Conservation (phyloP, 345 rosid species). For the Populus euphratica region DNA sequence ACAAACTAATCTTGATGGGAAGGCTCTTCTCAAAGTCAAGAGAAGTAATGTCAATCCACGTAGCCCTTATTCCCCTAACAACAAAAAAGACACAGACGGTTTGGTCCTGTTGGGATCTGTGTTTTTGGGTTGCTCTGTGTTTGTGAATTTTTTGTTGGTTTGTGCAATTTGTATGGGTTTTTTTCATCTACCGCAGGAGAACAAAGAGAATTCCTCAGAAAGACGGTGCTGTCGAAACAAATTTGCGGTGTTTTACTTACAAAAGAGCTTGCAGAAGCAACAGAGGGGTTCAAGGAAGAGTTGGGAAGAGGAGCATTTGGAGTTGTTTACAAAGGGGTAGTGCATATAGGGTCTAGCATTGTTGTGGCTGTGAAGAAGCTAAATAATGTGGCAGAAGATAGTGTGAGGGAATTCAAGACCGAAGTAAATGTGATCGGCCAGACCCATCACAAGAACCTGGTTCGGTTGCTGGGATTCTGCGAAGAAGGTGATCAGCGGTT, state of each 20-base stretch:
- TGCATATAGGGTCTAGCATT: background rate
- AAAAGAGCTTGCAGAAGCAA: slow-evolving; percentile 28
- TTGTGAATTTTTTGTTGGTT: slow-evolving; percentile 15
- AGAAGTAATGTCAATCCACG: background rate
- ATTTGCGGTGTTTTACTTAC: slow-evolving; percentile 17
- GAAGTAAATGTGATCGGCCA: slow-evolving; percentile 35
- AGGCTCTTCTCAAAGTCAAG: slow-evolving; percentile 28
- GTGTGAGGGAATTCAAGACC: slow-evolving; percentile 27
- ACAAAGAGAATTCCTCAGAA: background rate
- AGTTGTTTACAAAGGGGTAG: slow-evolving; percentile 31
- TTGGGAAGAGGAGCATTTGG: slow-evolving; percentile 35
- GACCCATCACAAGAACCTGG: slow-evolving; percentile 47
- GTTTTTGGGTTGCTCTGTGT: slow-evolving; percentile 28
- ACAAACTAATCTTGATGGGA: background rate
- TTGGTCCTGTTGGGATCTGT: slow-evolving; percentile 5
- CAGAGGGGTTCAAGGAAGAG: slow-evolving; percentile 23
- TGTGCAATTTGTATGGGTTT: slow-evolving; percentile 5
- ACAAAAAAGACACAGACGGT: background rate
- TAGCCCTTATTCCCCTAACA: too few relatives aligned
- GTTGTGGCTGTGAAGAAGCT: slow-evolving; percentile 32
- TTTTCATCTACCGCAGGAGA: slow-evolving; percentile 12
- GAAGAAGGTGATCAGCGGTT: slow-evolving; percentile 30
- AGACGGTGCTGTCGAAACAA: slow-evolving; percentile 2
- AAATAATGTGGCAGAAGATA: slow-evolving; percentile 11
- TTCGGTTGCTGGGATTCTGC: slow-evolving; percentile 35